Evolutionary conservation across 2,329 filamentous ascomycete genomes (phyloP).

Genomic region (Zymoseptoria passerinii): DNA sequence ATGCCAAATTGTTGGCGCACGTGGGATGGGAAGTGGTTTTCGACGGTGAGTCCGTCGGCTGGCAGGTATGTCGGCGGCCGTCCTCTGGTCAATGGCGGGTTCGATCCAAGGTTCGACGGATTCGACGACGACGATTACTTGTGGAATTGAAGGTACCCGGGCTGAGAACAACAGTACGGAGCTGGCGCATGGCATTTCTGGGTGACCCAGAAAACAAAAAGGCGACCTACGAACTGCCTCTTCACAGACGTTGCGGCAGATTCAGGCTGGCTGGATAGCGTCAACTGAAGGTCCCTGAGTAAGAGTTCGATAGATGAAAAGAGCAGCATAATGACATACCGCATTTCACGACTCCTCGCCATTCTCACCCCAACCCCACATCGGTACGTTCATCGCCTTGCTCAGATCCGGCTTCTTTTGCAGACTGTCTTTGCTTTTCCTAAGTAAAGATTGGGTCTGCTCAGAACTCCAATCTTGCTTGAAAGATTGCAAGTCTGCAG

Average conservation of each 20-base stretch:
- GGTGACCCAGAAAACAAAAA: background rate
- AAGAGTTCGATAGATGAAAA: slow-evolving; percentile 3
- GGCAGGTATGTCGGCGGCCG: slow-evolving; percentile 20
- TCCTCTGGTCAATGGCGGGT: slow-evolving; percentile 8
- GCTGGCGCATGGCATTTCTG: background rate
- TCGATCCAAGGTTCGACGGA: background rate
- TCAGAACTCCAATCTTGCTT: slow-evolving; percentile 31
- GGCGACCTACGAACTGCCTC: background rate
- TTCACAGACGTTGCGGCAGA: background rate
- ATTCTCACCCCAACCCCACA: slow-evolving; percentile 34
- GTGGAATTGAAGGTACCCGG: background rate
- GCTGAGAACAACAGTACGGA: too few species aligned
- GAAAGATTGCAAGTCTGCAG: slow-evolving; percentile 32
- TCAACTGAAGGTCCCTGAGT: background rate
- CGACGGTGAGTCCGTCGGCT: slow-evolving; percentile 20
- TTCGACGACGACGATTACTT: background rate
- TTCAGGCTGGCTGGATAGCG: background rate
- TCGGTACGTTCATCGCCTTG: slow-evolving; percentile 26
- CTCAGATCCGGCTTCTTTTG: slow-evolving; percentile 32
- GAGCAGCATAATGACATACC: slow-evolving; percentile 12
- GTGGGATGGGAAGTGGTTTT: slow-evolving; percentile 21
- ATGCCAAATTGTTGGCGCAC: slow-evolving; percentile 17
- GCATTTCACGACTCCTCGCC: slow-evolving; percentile 8
- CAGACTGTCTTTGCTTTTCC: slow-evolving; percentile 30
- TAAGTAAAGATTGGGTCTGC: slow-evolving; percentile 30